Evolutionary conservation across 2,329 filamentous ascomycete genomes (phyloP), one percentile per base, ranked within the genome.

Genomic region (Xylariaceae sp.): DNA sequence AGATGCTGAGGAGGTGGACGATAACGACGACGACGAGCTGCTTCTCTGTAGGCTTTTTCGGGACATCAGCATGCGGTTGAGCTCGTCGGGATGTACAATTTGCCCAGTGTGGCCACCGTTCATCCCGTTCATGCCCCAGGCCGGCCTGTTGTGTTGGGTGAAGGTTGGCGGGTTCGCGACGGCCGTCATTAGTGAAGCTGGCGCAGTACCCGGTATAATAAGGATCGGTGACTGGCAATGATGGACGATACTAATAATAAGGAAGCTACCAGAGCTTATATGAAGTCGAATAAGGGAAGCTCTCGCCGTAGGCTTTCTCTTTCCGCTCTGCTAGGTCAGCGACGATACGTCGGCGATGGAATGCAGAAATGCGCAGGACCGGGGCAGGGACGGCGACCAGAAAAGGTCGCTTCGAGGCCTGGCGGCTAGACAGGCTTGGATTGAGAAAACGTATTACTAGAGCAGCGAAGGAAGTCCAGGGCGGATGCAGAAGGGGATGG

Each of bases 11-110:
- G 78, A 74, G 39, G 76, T 81, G 47, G 84, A 83, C 13, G 89
- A 88, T 60, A 95, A 79, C 43, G 92, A 96, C 3, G 91, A 95
- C 54, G 90, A 94, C 34, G 92, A 97, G 77, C 90, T 95, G 67
- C 87, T 87, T 70, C 92, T 85, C 71, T 92, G 89, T 57, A 90
- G 80, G 68, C 81, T 85, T 76, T 96, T 96, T 65, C 91, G 89
- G 67, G 89, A 88, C 80, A 89, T 86, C 71, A 95, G 89, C 82
- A 95, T 92, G 71, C 87, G 86, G 74, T 87, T 84, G 62, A 87
- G 84, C 73, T 95, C 89, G 76, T 95, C 90, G 70, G 85, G 76
- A 74, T 87, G 89, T 84, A 90, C 88, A 53, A 71, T 64, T 65
- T 76, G 74, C 56, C 70, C 70, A 51, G 55, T 51, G 59, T 66